phyloP scores from a whole-genome alignment of 2,329 filamentous ascomycete genomes.

The Fusarium goolgardi region DNA sequence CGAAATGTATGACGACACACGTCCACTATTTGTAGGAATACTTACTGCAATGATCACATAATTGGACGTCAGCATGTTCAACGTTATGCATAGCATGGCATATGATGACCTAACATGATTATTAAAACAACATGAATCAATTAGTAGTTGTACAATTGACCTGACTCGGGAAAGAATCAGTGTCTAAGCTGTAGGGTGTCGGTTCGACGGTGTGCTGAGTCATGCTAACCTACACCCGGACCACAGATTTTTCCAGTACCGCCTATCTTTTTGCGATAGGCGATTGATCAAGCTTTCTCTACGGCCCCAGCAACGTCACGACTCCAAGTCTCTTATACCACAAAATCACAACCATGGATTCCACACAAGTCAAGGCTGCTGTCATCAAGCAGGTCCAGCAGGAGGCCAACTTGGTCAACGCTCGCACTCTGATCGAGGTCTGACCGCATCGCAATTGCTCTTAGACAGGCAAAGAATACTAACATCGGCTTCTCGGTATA shows the following conservation, averaged over 20 bases:
- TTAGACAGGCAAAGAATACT: slow-evolving; percentile 19
- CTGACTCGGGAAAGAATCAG: not conserved
- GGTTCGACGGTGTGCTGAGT: slow-evolving; percentile 22
- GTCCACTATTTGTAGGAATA: not conserved
- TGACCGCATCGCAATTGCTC: slow-evolving; percentile 20
- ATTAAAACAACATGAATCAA: too few relatives aligned
- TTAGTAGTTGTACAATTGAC: not conserved
- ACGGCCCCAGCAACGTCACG: slow-evolving; percentile 31
- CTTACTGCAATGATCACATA: slow-evolving; percentile 7
- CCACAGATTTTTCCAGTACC: slow-evolving; percentile 29
- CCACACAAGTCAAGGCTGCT: slow-evolving; percentile 67
- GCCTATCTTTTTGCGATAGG: slow-evolving; percentile 18
- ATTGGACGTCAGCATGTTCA: not conserved
- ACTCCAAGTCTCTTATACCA: slow-evolving; percentile 24
- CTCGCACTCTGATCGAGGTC: slow-evolving; percentile 76
- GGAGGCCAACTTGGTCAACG: slow-evolving; percentile 75
- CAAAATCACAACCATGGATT: slow-evolving; percentile 63
- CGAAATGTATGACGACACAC: slow-evolving; percentile 15
- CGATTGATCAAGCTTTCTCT: slow-evolving; percentile 27
- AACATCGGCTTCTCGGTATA: slow-evolving; percentile 48
- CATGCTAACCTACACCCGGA: slow-evolving; percentile 19
- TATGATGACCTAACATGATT: too few relatives aligned
- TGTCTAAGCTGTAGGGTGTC: not conserved
- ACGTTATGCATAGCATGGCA: too few relatives aligned
- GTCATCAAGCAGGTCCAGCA: slow-evolving; percentile 73